Conservation (phyloP, 257 asterid species). For the Salvia splendens region DNA sequence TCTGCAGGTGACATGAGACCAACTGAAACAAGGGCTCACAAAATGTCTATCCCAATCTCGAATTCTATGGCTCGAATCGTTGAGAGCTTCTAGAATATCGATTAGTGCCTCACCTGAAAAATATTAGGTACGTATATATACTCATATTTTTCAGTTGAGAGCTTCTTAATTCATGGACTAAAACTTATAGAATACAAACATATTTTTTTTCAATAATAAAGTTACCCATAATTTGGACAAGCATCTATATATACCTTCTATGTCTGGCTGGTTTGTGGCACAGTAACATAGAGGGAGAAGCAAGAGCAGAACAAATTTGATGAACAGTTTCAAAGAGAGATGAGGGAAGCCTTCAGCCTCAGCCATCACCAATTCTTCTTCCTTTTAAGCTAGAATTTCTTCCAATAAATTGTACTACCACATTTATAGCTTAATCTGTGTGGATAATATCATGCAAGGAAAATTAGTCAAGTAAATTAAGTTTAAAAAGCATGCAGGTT, state of each 20-base stretch:
- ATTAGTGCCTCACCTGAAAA: constrained; percentile 71
- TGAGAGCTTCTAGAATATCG: constrained; percentile 54
- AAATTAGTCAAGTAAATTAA: not conserved
- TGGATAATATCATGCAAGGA: not conserved
- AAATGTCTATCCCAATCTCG: constrained; percentile 60
- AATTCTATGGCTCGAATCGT: constrained; percentile 59
- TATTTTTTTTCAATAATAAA: too few species aligned
- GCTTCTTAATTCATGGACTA: not conserved
- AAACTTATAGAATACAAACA: not conserved
- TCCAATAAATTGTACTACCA: constrained; percentile 18
- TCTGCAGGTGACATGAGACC: constrained; percentile 79
- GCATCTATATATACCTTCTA: constrained; percentile 55
- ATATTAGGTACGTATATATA: not conserved
- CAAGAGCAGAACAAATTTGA: constrained; percentile 43
- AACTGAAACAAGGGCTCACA: constrained; percentile 89
- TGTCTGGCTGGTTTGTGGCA: constrained; percentile 54
- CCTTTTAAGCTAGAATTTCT: not conserved
- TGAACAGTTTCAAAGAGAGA: constrained; percentile 32
- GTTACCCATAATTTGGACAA: too few species aligned
- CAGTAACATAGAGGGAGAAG: constrained; percentile 40
- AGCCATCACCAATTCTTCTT: constrained; percentile 32
- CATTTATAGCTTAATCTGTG: constrained; percentile 24
- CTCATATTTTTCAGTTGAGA: too few species aligned
- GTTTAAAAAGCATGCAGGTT: too few species aligned
- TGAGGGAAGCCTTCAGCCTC: constrained; percentile 31